Conservation (phyloP, 2,329 filamentous ascomycete species). For the Shiraia bambusicola region DNA sequence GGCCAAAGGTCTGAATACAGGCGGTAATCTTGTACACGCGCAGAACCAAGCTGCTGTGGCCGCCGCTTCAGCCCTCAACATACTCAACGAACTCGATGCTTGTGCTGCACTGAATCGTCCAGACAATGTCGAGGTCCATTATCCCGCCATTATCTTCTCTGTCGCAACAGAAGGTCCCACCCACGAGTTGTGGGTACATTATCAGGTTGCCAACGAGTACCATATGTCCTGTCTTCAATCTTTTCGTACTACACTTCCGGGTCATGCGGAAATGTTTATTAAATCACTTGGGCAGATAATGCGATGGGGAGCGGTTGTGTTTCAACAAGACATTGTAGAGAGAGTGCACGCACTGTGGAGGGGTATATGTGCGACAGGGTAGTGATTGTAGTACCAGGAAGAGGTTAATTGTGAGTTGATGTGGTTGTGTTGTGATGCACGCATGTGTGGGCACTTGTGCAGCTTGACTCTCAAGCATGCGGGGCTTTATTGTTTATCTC, state of each 20-base stretch:
- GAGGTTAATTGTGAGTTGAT: too few relatives aligned
- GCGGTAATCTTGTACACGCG: slow-evolving; percentile 1
- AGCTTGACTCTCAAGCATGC: too few relatives aligned
- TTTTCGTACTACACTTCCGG: slow-evolving; percentile 6
- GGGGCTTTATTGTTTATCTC: too few relatives aligned
- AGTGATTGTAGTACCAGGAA: too few relatives aligned
- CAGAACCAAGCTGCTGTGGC: slow-evolving; percentile 6
- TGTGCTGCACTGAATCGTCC: background rate
- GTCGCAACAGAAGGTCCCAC: slow-evolving; percentile 12
- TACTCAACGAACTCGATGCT: slow-evolving; percentile 5
- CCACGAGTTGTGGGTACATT: slow-evolving; percentile 13
- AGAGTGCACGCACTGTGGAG: too few relatives aligned
- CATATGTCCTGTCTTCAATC: slow-evolving; percentile 6
- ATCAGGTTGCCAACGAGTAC: slow-evolving; percentile 4
- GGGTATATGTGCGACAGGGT: too few relatives aligned
- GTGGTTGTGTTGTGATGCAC: too few relatives aligned
- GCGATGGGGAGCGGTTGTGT: slow-evolving; percentile 2
- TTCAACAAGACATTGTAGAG: too few relatives aligned
- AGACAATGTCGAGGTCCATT: slow-evolving; percentile 2
- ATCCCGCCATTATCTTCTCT: too few relatives aligned
- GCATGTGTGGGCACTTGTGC: too few relatives aligned
- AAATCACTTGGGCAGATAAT: slow-evolving; percentile 8
- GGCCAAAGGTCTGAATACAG: slow-evolving; percentile 1
- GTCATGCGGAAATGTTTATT: slow-evolving; percentile 9
- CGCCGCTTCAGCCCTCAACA: slow-evolving; percentile 8